A percentile compares a stretch with the other conserved stretches of the same genome.
Conservation (phyloP, 2,329 filamentous ascomycete genomes). For the Trichoderma koningiopsis region DNA sequence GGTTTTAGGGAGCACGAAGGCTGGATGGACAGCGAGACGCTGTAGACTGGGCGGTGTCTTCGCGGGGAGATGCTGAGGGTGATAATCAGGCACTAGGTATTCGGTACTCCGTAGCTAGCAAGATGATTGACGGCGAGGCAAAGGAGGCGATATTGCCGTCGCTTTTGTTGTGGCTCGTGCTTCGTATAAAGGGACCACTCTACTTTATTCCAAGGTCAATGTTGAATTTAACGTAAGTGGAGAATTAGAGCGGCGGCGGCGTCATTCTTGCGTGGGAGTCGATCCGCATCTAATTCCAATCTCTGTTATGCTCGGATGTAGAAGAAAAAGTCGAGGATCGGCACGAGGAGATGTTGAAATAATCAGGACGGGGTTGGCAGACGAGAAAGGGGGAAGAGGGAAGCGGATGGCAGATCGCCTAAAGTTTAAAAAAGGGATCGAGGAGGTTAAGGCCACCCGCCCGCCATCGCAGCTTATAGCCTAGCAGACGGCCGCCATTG, state of each 20-base stretch:
- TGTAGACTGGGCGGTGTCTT: neutral
- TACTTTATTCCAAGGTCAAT: neutral
- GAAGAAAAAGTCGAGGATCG: neutral
- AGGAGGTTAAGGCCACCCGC: slow-evolving; percentile 17
- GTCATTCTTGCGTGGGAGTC: slow-evolving; percentile 5
- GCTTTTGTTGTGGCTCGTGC: neutral
- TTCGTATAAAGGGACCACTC: neutral
- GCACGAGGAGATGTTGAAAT: neutral
- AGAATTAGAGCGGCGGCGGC: slow-evolving; percentile 6
- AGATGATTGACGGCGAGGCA: neutral
- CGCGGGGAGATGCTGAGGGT: neutral
- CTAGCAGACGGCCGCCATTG: neutral
- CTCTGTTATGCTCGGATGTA: neutral
- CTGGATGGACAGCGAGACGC: neutral
- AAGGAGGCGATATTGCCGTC: slow-evolving; percentile 7
- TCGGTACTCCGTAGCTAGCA: neutral
- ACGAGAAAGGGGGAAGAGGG: slow-evolving; percentile 1
- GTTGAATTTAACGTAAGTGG: slow-evolving; percentile 14
- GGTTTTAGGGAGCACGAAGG: slow-evolving; percentile 23
- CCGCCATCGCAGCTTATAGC: slow-evolving; percentile 1
- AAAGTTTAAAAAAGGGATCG: slow-evolving; percentile 11
- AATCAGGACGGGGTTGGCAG: neutral
- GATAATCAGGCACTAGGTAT: neutral
- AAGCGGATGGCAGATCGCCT: slow-evolving; percentile 6
- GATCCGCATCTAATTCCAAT: neutral